Evolutionary conservation across 73 alveolate species (phyloP).

Genomic region (Urostyla sp.): DNA sequence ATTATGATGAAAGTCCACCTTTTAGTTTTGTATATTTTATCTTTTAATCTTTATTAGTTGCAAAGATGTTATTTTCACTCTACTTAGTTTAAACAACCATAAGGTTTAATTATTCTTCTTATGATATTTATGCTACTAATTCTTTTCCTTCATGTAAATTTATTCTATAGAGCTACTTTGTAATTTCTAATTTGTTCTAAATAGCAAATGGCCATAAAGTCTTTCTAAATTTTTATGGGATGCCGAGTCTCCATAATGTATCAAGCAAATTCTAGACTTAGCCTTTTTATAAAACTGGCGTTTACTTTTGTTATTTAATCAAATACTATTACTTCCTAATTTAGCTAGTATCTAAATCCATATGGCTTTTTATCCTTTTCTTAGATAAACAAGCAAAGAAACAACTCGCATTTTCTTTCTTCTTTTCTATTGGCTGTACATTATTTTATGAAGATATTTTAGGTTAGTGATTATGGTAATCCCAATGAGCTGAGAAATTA

Average conservation of each 20-base stretch:
- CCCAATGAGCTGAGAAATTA: slow-evolving; percentile 61
- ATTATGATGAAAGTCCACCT: slow-evolving; percentile 39
- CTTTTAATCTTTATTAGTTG: too few species aligned
- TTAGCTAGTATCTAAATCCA: not conserved
- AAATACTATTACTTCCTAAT: too few species aligned
- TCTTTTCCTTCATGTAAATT: slow-evolving; percentile 62
- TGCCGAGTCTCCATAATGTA: slow-evolving; percentile 88
- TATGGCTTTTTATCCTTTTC: not conserved
- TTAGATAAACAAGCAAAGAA: not conserved
- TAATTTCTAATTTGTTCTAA: slow-evolving; percentile 79
- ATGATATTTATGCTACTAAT: too few species aligned
- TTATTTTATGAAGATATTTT: not conserved
- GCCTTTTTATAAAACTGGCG: not conserved
- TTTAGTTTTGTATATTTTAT: too few species aligned
- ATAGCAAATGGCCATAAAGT: slow-evolving; percentile 90
- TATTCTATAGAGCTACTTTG: slow-evolving; percentile 81
- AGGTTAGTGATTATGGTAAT: slow-evolving; percentile 54
- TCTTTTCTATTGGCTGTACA: not conserved
- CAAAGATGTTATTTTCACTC: too few species aligned
- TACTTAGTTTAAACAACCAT: too few species aligned
- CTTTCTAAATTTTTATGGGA: slow-evolving; percentile 89
- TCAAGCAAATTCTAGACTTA: slow-evolving; percentile 1
- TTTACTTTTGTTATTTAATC: not conserved
- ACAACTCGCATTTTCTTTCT: slow-evolving; percentile 1
- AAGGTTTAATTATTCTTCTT: too few species aligned